Conservation (phyloP, 352 stramenopile species). For the Phytophthora idaei region DNA sequence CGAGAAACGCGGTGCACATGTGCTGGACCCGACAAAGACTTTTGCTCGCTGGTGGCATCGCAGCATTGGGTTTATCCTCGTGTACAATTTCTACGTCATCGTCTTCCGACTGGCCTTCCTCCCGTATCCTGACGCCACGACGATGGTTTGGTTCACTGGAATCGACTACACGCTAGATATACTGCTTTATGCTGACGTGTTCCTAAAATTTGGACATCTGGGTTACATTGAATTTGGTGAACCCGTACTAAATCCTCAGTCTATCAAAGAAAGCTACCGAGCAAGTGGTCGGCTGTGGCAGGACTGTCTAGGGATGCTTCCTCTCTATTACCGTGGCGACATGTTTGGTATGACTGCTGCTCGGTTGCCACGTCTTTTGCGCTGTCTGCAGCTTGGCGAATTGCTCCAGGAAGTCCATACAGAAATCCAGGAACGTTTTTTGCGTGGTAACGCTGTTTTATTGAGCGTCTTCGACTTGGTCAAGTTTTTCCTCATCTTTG, state of each 20-base stretch:
- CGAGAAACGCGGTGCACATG: slow-evolving; percentile 27
- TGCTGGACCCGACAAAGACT: slow-evolving; percentile 50
- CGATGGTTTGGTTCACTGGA: slow-evolving; percentile 38
- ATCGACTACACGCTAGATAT: slow-evolving; percentile 49
- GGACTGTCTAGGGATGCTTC: slow-evolving; percentile 52
- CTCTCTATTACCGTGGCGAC: slow-evolving; percentile 43
- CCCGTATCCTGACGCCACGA: slow-evolving; percentile 26
- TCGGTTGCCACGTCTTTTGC: slow-evolving; percentile 50
- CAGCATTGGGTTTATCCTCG: slow-evolving; percentile 47
- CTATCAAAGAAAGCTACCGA: slow-evolving; percentile 43
- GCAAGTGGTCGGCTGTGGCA: slow-evolving; percentile 31
- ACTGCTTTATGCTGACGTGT: slow-evolving; percentile 46
- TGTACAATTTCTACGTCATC: slow-evolving; percentile 63
- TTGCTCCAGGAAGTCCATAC: slow-evolving; percentile 50
- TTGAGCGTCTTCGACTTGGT: slow-evolving; percentile 54
- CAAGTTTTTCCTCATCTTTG: slow-evolving; percentile 66
- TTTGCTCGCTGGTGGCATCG: slow-evolving; percentile 69
- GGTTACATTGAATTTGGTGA: slow-evolving; percentile 52
- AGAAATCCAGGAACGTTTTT: slow-evolving; percentile 57
- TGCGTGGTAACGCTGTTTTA: slow-evolving; percentile 46
- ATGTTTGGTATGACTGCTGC: slow-evolving; percentile 42
- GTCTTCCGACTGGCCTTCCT: slow-evolving; percentile 58
- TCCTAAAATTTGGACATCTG: slow-evolving; percentile 47
- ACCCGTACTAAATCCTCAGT: slow-evolving; percentile 39
- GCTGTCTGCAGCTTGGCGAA: slow-evolving; percentile 46